These are phyloP conservation scores for Phytopythium vexans DNA, from an alignment of 352 stramenopile genomes.

Conservation along the genomic window DNA sequence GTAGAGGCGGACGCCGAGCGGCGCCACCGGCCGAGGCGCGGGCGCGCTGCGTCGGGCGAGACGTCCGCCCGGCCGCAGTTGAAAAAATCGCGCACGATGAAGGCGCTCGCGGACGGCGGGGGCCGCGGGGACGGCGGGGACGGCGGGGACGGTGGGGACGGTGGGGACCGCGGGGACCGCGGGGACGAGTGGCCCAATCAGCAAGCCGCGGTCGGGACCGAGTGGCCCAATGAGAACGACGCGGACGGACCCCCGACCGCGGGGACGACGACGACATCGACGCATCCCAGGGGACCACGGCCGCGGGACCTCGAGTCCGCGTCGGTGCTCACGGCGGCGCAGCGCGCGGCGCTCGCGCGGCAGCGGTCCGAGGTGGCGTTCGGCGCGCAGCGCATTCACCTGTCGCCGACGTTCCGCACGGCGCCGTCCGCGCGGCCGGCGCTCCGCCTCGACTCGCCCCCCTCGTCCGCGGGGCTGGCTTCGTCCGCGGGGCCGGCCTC, in stretches of 20 bases:
- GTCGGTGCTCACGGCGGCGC: slow-evolving; percentile 34
- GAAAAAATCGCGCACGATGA: slow-evolving; percentile 8
- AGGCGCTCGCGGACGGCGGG: not conserved
- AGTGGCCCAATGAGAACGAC: too few relatives aligned
- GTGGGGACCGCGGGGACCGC: not conserved
- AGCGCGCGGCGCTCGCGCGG: slow-evolving; percentile 42
- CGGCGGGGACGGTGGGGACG: not conserved
- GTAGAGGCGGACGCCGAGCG: too few relatives aligned
- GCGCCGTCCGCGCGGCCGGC: slow-evolving; percentile 35
- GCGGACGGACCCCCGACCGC: too few relatives aligned
- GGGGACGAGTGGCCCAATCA: too few relatives aligned
- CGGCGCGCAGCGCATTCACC: slow-evolving; percentile 38
- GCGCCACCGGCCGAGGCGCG: not conserved
- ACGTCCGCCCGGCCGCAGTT: slow-evolving; percentile 1
- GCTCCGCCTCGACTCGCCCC: slow-evolving; percentile 30
- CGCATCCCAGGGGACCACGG: slow-evolving; percentile 6
- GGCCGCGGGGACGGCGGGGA: not conserved
- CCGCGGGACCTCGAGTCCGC: slow-evolving; percentile 45
- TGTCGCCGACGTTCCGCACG: slow-evolving; percentile 56
- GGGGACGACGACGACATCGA: not conserved
- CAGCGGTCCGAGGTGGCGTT: slow-evolving; percentile 50
- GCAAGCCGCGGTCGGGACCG: too few relatives aligned
- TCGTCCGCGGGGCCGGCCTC: too few relatives aligned
- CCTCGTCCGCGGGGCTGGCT: slow-evolving; percentile 5
- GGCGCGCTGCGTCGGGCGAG: not conserved